Percentiles rank a stretch among this genome's conserved stretches.
Evolutionary conservation across 805 yeast genomes (phyloP).

Genomic region (Yamadazyma phyllophila): DNA sequence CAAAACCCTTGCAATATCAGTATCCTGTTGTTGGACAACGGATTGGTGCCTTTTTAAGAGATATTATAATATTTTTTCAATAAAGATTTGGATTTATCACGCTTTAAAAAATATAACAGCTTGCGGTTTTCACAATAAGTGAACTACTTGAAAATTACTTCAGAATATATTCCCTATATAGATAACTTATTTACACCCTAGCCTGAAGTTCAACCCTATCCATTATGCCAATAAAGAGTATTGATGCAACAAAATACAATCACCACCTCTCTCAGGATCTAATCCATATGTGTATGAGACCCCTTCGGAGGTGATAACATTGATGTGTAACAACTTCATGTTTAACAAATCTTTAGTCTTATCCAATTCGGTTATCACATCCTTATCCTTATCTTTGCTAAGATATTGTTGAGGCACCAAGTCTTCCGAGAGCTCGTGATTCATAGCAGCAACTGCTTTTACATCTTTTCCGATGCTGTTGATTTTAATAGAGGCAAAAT

Average conservation of each 20-base stretch:
- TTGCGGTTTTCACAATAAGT: too few relatives aligned
- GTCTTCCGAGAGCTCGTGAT: conserved; percentile 29
- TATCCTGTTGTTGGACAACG: too few relatives aligned
- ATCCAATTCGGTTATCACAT: conserved; percentile 12
- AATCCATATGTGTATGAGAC: conserved; percentile 75
- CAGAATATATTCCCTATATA: background rate
- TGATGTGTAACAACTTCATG: conserved; percentile 43
- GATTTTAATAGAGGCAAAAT: conserved; percentile 84
- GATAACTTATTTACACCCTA: too few relatives aligned
- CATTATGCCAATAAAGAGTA: conserved; percentile 42
- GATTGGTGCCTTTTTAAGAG: too few relatives aligned
- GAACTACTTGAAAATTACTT: too few relatives aligned
- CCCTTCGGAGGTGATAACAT: conserved; percentile 81
- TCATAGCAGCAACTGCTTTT: conserved; percentile 47
- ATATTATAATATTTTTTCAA: too few relatives aligned
- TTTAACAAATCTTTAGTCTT: conserved; percentile 22
- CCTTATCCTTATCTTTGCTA: conserved; percentile 13
- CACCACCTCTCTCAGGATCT: conserved; percentile 90
- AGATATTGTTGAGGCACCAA: conserved; percentile 29
- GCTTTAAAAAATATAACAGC: too few relatives aligned
- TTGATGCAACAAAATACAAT: conserved; percentile 76
- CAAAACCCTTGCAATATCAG: too few relatives aligned
- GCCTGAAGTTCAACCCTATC: too few relatives aligned
- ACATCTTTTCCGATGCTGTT: conserved; percentile 38
- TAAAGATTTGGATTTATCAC: too few relatives aligned